Percentiles rank a stretch among this genome's conserved stretches.
Conservation (phyloP, 2,329 filamentous ascomycete genomes). For the Exophiala mesophila region DNA sequence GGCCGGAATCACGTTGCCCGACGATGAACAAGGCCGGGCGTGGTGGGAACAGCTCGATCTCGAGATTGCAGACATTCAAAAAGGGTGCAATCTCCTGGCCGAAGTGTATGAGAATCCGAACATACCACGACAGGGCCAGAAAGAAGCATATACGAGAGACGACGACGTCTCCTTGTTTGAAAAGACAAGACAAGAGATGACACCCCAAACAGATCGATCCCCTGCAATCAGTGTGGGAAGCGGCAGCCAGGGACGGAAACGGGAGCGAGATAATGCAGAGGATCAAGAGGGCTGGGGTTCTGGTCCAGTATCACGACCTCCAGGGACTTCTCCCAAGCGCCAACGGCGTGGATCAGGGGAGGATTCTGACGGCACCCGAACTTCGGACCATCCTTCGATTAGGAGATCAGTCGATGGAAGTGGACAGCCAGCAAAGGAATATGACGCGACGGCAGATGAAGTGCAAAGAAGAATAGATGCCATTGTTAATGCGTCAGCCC, state of each 20-base stretch:
- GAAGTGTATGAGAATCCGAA: slow-evolving; percentile 46
- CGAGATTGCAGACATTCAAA: slow-evolving; percentile 62
- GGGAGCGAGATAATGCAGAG: slow-evolving; percentile 36
- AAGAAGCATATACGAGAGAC: slow-evolving; percentile 37
- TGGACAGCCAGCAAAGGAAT: slow-evolving; percentile 6
- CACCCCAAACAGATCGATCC: slow-evolving; percentile 16
- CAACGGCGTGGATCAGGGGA: slow-evolving; percentile 14
- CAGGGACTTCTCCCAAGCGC: slow-evolving; percentile 22
- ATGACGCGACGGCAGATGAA: slow-evolving; percentile 26
- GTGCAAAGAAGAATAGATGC: slow-evolving; percentile 36
- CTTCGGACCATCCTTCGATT: slow-evolving; percentile 19
- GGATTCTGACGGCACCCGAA: slow-evolving; percentile 24
- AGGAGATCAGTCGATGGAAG: slow-evolving; percentile 7
- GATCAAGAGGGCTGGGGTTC: slow-evolving; percentile 19
- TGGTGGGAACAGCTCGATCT: slow-evolving; percentile 85
- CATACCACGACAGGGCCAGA: slow-evolving; percentile 40
- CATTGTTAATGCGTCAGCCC: slow-evolving; percentile 29
- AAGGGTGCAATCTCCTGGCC: slow-evolving; percentile 71
- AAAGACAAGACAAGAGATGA: slow-evolving; percentile 31
- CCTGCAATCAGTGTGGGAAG: slow-evolving; percentile 29
- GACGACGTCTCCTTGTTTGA: slow-evolving; percentile 32
- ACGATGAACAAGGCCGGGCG: slow-evolving; percentile 67
- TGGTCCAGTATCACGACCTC: slow-evolving; percentile 13
- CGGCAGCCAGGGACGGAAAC: slow-evolving; percentile 35
- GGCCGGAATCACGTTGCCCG: slow-evolving; percentile 64